Base-by-base conservation (phyloP, 2,329 filamentous ascomycete genomes). In the Fusarium paranaense region DNA sequence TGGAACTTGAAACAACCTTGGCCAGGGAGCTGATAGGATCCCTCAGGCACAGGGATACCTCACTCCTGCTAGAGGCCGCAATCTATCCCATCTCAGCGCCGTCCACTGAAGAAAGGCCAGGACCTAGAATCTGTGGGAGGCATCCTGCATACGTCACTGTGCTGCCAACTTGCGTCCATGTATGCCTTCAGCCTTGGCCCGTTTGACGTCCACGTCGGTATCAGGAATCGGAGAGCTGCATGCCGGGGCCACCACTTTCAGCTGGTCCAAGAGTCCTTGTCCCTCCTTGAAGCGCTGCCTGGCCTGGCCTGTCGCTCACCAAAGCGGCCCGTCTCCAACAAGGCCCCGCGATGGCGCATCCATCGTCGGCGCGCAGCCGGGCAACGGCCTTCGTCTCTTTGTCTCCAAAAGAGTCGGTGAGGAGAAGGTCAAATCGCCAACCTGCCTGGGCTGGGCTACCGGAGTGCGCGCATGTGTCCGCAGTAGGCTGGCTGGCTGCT, bases 121-220 rank as follows among this genome's bases (percentile, higher is more conserved):
- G 52, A 71, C 70, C 66, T 47, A 47, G 62, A 67, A 50, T 18
- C 32, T 37, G 30, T 35, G 63, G 60, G 61, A 60, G 67, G 67
- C 63, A 75, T 59, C 65, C 68, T 72, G 67, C 76, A 76, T 76
- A 75, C 75, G 75, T 75, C 76, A 77, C 72, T 69, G 66, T 73
- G 70, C 71, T 69, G 69, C 71, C 50, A 59, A 63, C 61, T 71
- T 68, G 65, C 65, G 69, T 68, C 69, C 57, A 59, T 60, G 66
- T 64, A 75, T 67, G 45, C 30, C 67, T 71, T 77, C 65, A 67
- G 63, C 74, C 69, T 72, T 71, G 67, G 65, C 42, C 47, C 59
- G 64, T 66, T 72, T 75, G 67, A 69, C 72, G 71, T 75, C 76
- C 76, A 78, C 76, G 73, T 77, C 70, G 73, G 62, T 42, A 52